Evolutionary conservation across 306 rosid genomes (phyloP).

Genomic region (Citrullus mucosospermus): DNA sequence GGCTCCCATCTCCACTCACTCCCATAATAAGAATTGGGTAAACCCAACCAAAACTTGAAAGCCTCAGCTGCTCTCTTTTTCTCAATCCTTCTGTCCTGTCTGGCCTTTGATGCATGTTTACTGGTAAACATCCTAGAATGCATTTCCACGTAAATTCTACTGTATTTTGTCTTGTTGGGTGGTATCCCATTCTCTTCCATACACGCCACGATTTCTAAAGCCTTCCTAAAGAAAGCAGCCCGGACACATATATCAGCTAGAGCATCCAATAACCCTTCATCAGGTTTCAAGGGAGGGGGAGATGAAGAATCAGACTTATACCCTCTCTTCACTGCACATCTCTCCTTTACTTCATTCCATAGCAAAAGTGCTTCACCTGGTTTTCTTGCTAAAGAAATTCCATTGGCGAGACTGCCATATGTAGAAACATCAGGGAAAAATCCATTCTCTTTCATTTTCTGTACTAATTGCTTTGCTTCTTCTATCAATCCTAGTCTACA

Average conservation of each 20-base stretch:
- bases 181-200: constrained; percentile 94
- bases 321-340: constrained; percentile 36
- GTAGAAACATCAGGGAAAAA: constrained; percentile 67
- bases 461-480: constrained; percentile 64
- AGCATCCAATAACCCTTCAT: constrained; percentile 82
- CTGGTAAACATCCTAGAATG: constrained; percentile 97
- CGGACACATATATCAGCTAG: constrained; percentile 91
- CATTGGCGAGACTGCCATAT: constrained; percentile 79
- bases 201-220: constrained; percentile 92
- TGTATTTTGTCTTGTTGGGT: constrained; percentile 85
- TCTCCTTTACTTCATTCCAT: constrained; percentile 92
- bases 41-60: constrained; percentile 92
- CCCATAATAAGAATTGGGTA: constrained; percentile 92
- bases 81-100: constrained; percentile 77
- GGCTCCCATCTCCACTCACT: constrained; percentile 90
- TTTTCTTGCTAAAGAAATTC: constrained; percentile 69
- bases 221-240: constrained; percentile 88
- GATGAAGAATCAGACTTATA: constrained; percentile 24
- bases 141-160: constrained; percentile 95
- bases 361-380: constrained; percentile 93
- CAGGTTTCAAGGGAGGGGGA: constrained; percentile 61
- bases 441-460: constrained; percentile 73
- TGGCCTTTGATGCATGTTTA: constrained; percentile 89
- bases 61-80: constrained; percentile 99
- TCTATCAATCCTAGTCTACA: constrained; percentile 71